Conservation (phyloP, 2,329 filamentous ascomycete species). For the Gaeumannomyces sp. region DNA sequence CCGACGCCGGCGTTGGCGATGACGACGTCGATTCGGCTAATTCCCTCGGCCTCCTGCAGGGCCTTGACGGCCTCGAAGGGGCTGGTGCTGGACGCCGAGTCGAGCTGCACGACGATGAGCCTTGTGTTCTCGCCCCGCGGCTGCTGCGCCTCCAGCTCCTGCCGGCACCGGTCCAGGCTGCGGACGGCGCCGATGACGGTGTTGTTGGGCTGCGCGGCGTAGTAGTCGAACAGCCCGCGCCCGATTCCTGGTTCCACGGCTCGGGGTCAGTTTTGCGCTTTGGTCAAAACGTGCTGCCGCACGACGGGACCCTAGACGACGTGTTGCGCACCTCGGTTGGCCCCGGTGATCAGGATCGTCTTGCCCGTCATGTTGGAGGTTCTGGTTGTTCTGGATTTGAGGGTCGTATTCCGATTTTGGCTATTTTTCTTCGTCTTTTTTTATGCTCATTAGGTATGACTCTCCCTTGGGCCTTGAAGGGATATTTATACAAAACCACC, state of each 20-base stretch:
- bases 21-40: constrained; percentile 19
- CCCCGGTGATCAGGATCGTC: background rate
- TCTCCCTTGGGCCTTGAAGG: no score
- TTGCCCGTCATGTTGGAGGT: background rate
- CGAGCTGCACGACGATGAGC: constrained; percentile 18
- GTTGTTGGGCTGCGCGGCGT: constrained; percentile 2
- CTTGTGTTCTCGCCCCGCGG: constrained; percentile 36
- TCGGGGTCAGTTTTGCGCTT: background rate
- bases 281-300: no score
- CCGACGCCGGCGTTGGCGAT: constrained; percentile 23
- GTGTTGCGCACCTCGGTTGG: background rate
- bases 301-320: no score
- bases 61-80: constrained; percentile 14
- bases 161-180: background rate
- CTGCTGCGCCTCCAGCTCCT: constrained; percentile 26
- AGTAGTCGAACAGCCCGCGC: background rate
- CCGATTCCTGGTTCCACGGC: background rate
- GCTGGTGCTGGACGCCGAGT: constrained; percentile 14
- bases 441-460: no score
- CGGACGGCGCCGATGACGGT: constrained; percentile 2
- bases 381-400: background rate
- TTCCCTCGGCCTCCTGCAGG: constrained; percentile 1
- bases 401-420: background rate
- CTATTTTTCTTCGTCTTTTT: no score
- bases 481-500: no score